phyloP scores from a whole-genome alignment of 345 rosid genomes.

The Stellera chamaejasme region DNA sequence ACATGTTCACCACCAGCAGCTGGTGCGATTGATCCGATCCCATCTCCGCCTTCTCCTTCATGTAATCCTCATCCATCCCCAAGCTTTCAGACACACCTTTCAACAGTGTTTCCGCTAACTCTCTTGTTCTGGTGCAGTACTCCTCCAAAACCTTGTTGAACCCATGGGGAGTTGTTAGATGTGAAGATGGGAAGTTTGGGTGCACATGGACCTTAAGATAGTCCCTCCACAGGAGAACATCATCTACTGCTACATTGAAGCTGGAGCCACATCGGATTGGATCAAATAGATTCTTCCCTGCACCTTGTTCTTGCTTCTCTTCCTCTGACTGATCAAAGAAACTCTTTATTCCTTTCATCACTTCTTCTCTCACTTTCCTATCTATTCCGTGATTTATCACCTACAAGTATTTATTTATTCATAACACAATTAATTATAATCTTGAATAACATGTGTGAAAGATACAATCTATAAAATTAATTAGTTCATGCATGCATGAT shows the following conservation, averaged over 20 bases:
- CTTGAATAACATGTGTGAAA: too few species aligned
- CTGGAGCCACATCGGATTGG: constrained; percentile 33
- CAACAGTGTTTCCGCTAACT: constrained; percentile 21
- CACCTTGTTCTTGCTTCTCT: constrained; percentile 17
- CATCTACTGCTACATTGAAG: constrained; percentile 20
- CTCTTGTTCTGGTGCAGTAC: constrained; percentile 19
- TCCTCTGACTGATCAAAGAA: constrained; percentile 27
- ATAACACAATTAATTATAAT: too few species aligned
- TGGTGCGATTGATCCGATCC: constrained; percentile 12
- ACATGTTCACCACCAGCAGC: constrained; percentile 20
- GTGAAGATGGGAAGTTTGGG: constrained; percentile 29
- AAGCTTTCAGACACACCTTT: constrained; percentile 25
- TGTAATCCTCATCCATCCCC: constrained; percentile 21
- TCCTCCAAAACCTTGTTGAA: constrained; percentile 21
- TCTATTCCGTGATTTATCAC: constrained; percentile 30
- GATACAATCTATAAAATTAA: too few species aligned
- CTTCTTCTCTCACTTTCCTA: constrained; percentile 16
- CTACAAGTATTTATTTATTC: constrained; percentile 2
- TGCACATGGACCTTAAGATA: constrained; percentile 32
- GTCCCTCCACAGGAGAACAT: constrained; percentile 32
- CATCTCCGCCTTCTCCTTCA: constrained; percentile 14
- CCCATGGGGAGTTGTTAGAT: constrained; percentile 17
- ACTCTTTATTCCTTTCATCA: constrained; percentile 5
- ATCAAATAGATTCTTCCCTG: constrained; percentile 25
- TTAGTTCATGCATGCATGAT: too few species aligned